A percentile compares a stretch with the other conserved stretches of the same genome.
phyloP scores from a whole-genome alignment of 108 stramenopile genomes.

The Nitzschia sp. region DNA sequence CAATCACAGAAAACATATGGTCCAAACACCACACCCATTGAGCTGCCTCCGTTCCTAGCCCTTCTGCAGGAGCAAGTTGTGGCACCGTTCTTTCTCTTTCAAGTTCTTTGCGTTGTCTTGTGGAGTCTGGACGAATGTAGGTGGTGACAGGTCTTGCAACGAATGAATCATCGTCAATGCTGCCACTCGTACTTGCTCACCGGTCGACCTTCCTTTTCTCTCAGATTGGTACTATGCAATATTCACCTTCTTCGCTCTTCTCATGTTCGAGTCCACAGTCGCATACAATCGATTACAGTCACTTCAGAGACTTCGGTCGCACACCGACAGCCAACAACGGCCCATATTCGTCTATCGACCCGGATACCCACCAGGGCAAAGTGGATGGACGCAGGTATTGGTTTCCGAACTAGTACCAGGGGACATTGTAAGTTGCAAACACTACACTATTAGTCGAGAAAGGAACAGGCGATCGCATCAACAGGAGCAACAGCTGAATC shows the following conservation, averaged over 20 bases:
- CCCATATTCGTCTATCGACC: slow-evolving; percentile 55
- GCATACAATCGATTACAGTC: slow-evolving; percentile 83
- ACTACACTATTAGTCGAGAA: neutral
- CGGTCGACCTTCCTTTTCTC: no score
- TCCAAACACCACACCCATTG: slow-evolving; percentile 80
- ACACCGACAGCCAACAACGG: slow-evolving; percentile 22
- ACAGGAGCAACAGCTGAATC: slow-evolving; percentile 38
- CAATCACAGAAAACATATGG: slow-evolving; percentile 67
- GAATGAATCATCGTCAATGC: no score
- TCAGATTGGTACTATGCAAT: slow-evolving; percentile 90
- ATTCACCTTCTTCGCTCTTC: slow-evolving; percentile 92
- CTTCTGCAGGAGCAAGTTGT: slow-evolving; percentile 88
- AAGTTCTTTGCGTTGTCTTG: slow-evolving; percentile 94
- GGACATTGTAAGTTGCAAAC: slow-evolving; percentile 81
- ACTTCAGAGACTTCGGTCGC: slow-evolving; percentile 74
- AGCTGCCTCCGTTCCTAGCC: slow-evolving; percentile 85
- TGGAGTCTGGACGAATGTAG: slow-evolving; percentile 95
- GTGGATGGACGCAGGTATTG: slow-evolving; percentile 63
- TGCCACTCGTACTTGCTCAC: no score
- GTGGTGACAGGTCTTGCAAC: no score
- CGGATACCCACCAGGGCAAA: slow-evolving; percentile 13
- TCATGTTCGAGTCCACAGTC: slow-evolving; percentile 92
- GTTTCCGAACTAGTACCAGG: slow-evolving; percentile 86
- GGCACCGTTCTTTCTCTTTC: slow-evolving; percentile 97
- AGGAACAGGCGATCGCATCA: slow-evolving; percentile 23